Evolutionary conservation across 192 early-diverging fungal genomes (phyloP).

Genomic region (Gigaspora rosea): DNA sequence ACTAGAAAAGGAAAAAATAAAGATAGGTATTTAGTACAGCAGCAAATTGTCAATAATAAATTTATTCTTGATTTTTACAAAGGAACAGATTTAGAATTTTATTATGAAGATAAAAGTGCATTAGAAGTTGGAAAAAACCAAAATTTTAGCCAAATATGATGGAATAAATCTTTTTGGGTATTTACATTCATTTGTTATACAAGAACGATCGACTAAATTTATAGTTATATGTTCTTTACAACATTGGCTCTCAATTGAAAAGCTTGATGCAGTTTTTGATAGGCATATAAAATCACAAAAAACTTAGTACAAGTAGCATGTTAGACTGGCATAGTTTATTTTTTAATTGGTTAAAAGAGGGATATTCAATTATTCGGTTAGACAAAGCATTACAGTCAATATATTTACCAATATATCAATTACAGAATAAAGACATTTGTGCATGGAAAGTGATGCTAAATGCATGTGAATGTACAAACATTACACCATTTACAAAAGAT

Average conservation of each 20-base stretch:
- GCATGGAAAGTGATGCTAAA: background rate
- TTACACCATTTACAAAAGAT: background rate
- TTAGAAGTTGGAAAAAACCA: background rate
- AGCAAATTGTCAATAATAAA: background rate
- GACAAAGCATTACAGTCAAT: background rate
- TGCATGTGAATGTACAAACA: background rate
- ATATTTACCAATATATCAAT: too few species aligned
- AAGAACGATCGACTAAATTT: background rate
- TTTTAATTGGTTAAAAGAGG: background rate
- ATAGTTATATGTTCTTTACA: too few species aligned
- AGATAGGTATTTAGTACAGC: background rate
- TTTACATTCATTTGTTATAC: background rate
- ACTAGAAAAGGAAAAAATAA: background rate
- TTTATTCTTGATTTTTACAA: conserved; percentile 6
- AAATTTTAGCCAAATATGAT: conserved; percentile 6
- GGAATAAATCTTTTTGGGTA: background rate
- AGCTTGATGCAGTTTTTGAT: background rate
- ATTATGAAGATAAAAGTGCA: background rate
- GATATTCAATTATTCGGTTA: background rate
- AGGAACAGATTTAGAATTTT: background rate
- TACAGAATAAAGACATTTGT: conserved; percentile 5
- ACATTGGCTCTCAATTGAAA: background rate
- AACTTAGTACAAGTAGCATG: background rate
- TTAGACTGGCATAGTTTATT: too few species aligned
- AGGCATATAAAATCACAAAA: background rate